Conservation (phyloP, 108 stramenopile species). For the Nitzschia inconspicua region DNA sequence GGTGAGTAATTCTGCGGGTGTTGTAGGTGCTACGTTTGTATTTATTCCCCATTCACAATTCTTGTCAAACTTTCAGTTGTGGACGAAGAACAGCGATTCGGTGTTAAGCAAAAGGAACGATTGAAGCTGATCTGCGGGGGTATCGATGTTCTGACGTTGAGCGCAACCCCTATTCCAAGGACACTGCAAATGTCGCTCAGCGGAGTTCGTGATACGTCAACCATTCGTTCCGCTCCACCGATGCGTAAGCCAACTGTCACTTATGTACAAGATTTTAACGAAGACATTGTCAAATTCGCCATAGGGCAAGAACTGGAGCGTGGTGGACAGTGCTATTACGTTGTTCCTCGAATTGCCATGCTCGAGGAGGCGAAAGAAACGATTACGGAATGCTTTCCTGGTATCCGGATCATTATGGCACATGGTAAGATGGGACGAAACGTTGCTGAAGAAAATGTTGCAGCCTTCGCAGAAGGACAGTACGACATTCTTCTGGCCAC, state of each 20-base stretch:
- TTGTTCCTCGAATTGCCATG: conserved; percentile 86
- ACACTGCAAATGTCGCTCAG: conserved; percentile 91
- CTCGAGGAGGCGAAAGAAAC: conserved; percentile 59
- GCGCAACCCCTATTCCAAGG: conserved; percentile 95
- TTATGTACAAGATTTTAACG: conserved; percentile 66
- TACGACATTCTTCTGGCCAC: conserved; percentile 92
- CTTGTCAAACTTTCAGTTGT: too few relatives aligned
- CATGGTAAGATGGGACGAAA: conserved; percentile 84
- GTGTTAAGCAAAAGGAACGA: conserved; percentile 94
- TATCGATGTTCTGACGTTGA: conserved; percentile 91
- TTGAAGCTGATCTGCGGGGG: conserved; percentile 85
- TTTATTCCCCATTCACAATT: too few relatives aligned
- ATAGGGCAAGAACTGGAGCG: conserved; percentile 74
- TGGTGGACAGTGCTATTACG: conserved; percentile 88
- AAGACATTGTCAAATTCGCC: conserved; percentile 57
- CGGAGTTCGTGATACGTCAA: conserved; percentile 90
- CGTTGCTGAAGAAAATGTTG: conserved; percentile 75
- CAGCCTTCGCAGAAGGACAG: conserved; percentile 80
- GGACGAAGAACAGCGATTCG: conserved; percentile 98
- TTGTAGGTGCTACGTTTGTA: too few relatives aligned
- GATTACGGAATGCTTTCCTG: conserved; percentile 65
- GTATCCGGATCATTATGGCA: conserved; percentile 71
- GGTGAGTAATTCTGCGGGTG: too few relatives aligned
- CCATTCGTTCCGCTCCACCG: conserved; percentile 85
- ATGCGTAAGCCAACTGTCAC: conserved; percentile 82